Base-by-base conservation (phyloP, 2,329 filamentous ascomycete species). In the Trichoderma endophyticum region DNA sequence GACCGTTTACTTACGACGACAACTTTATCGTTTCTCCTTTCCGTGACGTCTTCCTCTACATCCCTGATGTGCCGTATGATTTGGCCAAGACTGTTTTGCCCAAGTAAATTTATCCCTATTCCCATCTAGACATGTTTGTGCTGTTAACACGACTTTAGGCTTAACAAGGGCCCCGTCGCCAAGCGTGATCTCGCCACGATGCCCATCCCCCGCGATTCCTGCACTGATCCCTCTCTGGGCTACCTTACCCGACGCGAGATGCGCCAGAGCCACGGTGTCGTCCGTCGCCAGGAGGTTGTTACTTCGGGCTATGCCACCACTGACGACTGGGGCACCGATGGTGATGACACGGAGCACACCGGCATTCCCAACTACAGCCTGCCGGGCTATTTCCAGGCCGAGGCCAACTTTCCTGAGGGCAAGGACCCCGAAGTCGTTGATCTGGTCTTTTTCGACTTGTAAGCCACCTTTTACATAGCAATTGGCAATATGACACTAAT, bases 11-110 rank as follows among this genome's bases (percentile, higher is more conserved):
- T 0, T 84, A 80, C 21, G 83, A 85, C 56, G 82, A 84, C 72
- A 82, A 79, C 59, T 89, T 86, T 78, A 88, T 89, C 74, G 85
- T 88, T 0, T 86, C 85, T 0, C 87, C 88, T 0, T 90, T 89
- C 77, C 77, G 78, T 6, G 85, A 89, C 63, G 79, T 82, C 1
- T 88, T 89, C 77, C 79, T 86, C 48, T 89, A 86, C 75, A 82
- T 90, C 34, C 81, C 85, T 0, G 81, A 86, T 34, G 86, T 89
- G 5, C 85, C 86, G 0, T 88, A 84, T 75, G 79, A 66, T 12
- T 73, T 76, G 72, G 87, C 86, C 3, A 80, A 79, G 75, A 71
- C 72, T 8, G 73, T 83, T 15, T 74, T 81, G n/a, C 73, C 74
- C 28, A 67, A 75, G 78, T 80, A 71, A 71, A 77, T 71, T 21